Base-by-base conservation (phyloP, 73 alveolate species). In the Paramecium pentaurelia region DNA sequence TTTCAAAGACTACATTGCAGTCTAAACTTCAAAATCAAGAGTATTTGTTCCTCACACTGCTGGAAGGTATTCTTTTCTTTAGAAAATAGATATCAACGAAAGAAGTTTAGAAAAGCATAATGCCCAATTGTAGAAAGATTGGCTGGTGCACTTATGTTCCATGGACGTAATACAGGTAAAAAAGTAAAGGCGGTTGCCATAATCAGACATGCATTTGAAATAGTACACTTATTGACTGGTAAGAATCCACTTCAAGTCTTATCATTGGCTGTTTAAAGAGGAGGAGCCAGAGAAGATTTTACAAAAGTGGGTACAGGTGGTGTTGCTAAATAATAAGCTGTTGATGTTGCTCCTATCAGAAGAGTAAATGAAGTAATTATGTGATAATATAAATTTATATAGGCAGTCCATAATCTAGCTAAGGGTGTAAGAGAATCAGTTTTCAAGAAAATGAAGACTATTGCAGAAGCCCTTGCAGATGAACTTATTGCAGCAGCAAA, bases 251-350 rank as follows among this genome's bases (percentile, higher is more conserved):
- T 98, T 93, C 96, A 96, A 95, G 98, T 98, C 92, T 92, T 97
- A 88, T 93, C 97, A 64, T 98, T 97, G 70, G 99, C 99, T 75
- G 97, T 97, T 86, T 77, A 97, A 96, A 97, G 97, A 86, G 99
- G 99, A 38, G 99, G 99, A 51, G 99, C 99, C 70, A 96, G 99
- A 75, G 99, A 98, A 95, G 99, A 98, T 95, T 97, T 99, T 88
- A 98, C 99, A 86, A 97, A 99, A 85, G 97, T 98, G 64, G 99
- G 99, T 20, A 86, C 99, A 37, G 99, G 99, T 37, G 99, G 99
- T 97, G 99, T 97, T 71, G 99, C 98, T 86, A 97, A 99, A 93
- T 96, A 99, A 93, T 98, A 98, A 95, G 99, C 99, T 18, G 99
- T 98, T 91, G 99, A 98, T 95, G 99, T 98, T 86, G 97, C 99